Conservation (phyloP, 208 protist species). For the Naegleria lovaniensis region DNA sequence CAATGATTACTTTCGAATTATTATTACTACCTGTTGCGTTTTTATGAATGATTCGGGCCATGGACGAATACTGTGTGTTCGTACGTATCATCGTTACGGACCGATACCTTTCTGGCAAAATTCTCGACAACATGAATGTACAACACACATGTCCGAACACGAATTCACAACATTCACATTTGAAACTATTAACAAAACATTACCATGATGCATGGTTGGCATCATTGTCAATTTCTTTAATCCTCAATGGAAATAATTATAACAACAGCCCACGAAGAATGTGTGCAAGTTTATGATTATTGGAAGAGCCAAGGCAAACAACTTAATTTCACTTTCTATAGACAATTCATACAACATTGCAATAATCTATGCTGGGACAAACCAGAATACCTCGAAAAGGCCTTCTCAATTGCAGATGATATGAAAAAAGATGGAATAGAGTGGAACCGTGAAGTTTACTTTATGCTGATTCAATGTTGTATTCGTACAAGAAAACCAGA, state of each 20-base stretch:
- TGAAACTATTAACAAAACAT: neutral
- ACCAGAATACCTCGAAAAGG: neutral
- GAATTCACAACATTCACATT: neutral
- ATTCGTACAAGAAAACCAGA: neutral
- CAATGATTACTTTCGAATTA: too few relatives aligned
- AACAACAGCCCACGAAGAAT: neutral
- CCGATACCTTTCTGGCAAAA: too few relatives aligned
- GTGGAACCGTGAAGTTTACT: neutral
- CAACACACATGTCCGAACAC: neutral
- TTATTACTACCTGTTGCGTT: too few relatives aligned
- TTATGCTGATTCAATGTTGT: neutral
- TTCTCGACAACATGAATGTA: too few relatives aligned
- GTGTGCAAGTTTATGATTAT: slow-evolving; percentile 1
- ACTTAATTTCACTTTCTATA: slow-evolving; percentile 9
- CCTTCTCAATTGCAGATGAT: neutral
- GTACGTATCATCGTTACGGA: too few relatives aligned
- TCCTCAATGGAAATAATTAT: neutral
- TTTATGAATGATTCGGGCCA: too few relatives aligned
- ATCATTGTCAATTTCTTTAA: neutral
- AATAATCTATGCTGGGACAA: neutral
- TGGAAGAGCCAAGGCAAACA: neutral
- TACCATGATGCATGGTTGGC: neutral
- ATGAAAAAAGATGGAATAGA: neutral
- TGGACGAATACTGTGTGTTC: too few relatives aligned
- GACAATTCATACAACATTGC: slow-evolving; percentile 3